Evolutionary conservation across 331 rosid genomes (phyloP), one percentile per base, ranked within the genome.

Genomic region (Telfairia occidentalis): DNA sequence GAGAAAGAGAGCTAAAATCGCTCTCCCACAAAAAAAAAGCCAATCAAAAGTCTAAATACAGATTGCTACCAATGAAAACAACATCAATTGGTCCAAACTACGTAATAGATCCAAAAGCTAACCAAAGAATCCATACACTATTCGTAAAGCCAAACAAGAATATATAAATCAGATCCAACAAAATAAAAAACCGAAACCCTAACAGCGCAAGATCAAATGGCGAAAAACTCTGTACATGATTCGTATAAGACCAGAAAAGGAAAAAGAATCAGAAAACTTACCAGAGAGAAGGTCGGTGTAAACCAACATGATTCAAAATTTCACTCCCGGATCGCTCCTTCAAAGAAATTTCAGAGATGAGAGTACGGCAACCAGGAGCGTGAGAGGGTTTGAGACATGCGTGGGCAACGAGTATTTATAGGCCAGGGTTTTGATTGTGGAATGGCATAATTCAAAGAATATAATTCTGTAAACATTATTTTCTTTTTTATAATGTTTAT

Each of bases 291-390:
- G 85, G 78, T 92, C 96, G 64, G 82, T 87, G 73, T 89, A 92
- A 71, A 90, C 92, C 96, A 92, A 83, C 98, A 92, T 92, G 84
- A 3, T 89, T 70, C 85, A 70, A 65, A 10, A 40, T n/a, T n/a
- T 32, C 43, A 23, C 67, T 69, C 84, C 64, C 89, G 78, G 88
- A 80, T 77, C 83, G 88, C 82, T 80, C 86, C 89, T 54, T 45
- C 29, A 46, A 43, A 38, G 74, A 18, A 37, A 61, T 0, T 10
- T 15, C 2, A 37, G 65, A 52, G 53, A 46, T n/a, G 16, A 54
- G 71, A 81, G 83, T 75, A 85, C 79, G 43, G 83, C 77, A 13
- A 46, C 11, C 65, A 50, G 81, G 83, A 76, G 79, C 48, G 40
- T 11, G 46, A 74, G 85, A 86, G 92, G 81, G 73, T 0, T 9